A percentile compares a stretch with the other conserved stretches of the same genome.
phyloP scores from a whole-genome alignment of 805 yeast species.

The Starmerella potacharoeniae region DNA sequence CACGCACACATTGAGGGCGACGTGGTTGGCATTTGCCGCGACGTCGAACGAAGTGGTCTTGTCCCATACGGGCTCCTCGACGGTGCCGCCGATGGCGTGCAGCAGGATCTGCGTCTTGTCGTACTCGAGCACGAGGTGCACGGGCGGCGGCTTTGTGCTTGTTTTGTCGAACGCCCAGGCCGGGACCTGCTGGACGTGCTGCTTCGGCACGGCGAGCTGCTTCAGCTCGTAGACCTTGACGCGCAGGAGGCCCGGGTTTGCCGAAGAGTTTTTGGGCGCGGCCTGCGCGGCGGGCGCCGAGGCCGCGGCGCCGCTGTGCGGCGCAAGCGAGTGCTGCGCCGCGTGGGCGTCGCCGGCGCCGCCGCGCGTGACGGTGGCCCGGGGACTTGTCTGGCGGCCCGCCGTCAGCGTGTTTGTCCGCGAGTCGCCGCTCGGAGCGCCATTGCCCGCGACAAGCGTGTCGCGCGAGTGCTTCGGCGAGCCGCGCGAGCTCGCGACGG shows the following conservation, averaged over 20 bases:
- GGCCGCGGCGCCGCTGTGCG: background rate
- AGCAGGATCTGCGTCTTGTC: constrained; percentile 87
- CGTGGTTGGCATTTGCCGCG: constrained; percentile 36
- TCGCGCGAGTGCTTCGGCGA: constrained; percentile 7
- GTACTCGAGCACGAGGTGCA: constrained; percentile 81
- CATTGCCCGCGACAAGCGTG: constrained; percentile 9
- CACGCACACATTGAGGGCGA: constrained; percentile 60
- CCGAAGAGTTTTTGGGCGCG: constrained; percentile 2
- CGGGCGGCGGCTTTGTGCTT: constrained; percentile 46
- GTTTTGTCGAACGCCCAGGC: constrained; percentile 31
- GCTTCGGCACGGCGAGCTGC: constrained; percentile 33
- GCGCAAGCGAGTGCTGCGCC: background rate
- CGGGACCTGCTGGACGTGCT: constrained; percentile 31
- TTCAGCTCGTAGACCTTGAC: constrained; percentile 37
- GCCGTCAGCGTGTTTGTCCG: constrained; percentile 15
- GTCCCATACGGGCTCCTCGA: constrained; percentile 70
- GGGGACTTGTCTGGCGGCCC: background rate
- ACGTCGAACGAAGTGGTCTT: constrained; percentile 88
- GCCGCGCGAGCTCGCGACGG: background rate
- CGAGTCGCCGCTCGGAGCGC: background rate
- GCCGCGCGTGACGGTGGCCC: background rate
- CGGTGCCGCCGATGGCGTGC: constrained; percentile 76
- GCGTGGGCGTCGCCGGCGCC: background rate
- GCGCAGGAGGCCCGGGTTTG: constrained; percentile 35
- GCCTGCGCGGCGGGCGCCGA: background rate